Conservation (phyloP, 1,139 yeast genomes). For the Geotrichum histeridarum region DNA sequence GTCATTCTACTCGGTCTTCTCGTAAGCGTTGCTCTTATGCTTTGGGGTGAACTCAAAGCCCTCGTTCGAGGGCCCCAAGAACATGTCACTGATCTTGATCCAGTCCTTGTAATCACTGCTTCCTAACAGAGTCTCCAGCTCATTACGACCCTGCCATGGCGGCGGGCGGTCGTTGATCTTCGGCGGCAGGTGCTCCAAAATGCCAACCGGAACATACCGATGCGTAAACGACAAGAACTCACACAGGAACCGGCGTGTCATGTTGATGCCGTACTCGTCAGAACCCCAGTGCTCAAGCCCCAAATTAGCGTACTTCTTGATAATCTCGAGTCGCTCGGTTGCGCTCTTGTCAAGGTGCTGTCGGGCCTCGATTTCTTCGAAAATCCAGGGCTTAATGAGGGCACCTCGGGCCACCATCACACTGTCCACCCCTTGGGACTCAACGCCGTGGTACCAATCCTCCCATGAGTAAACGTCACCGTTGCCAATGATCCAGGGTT, state of each 20-base stretch:
- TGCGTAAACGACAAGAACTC: conserved; percentile 93
- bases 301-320: conserved; percentile 62
- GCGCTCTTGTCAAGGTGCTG: conserved; percentile 89
- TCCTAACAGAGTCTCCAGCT: conserved; percentile 82
- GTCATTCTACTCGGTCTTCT: conserved; percentile 23
- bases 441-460: conserved; percentile 81
- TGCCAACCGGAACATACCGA: conserved; percentile 90
- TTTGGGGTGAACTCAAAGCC: conserved; percentile 80
- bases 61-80: conserved; percentile 77
- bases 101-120: conserved; percentile 84
- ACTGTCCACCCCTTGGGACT: conserved; percentile 64
- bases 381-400: conserved; percentile 96
- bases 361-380: conserved; percentile 85
- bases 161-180: conserved; percentile 91
- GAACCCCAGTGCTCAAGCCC: conserved; percentile 98
- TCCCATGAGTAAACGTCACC: conserved; percentile 86
- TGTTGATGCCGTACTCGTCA: conserved; percentile 87
- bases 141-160: conserved; percentile 90
- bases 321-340: conserved; percentile 75
- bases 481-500: conserved; percentile 64
- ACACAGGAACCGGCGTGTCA: conserved; percentile 85
- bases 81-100: conserved; percentile 96
- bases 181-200: conserved; percentile 83
- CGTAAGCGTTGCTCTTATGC: conserved; percentile 85
- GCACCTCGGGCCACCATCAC: conserved; percentile 99